Evolutionary conservation across 2,329 filamentous ascomycete species (phyloP), one percentile per base, ranked within the genome.

Genomic region (Nigrograna mackinnonii): DNA sequence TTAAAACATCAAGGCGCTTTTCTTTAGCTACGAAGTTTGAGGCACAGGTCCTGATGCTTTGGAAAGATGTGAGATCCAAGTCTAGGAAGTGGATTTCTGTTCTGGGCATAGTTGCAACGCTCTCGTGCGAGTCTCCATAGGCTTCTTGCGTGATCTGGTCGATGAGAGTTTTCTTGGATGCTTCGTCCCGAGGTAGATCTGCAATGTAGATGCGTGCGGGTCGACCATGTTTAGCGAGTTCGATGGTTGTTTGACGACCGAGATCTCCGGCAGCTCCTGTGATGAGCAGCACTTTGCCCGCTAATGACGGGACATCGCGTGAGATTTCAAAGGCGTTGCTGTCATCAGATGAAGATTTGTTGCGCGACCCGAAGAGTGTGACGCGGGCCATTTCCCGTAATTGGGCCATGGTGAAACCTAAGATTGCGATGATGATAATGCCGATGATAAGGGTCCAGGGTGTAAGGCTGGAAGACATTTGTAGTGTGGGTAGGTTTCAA

Each of bases 1-100:
- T 52, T 4, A 72, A 57, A 32, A 72, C 52, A 42, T 74, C 68
- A 6, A 74, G 59, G 4, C 65, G 58, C n/a, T 38, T 28, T 20
- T 42, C 39, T 35, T 39, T 36, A 2, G 44, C 34, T 16, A 35
- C 11, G 21, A 46, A 35, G 18, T 39, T 32, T 2, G 28, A 30
- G 11, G 36, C 44, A 22, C 40, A 43, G 12, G 22, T 31, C 3
- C 26, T 22, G 11, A 47, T 28, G 30, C 40, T 43, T 5, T 37
- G 24, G 19, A 47, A 40, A 4, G 40, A 44, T 2, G 40, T 43
- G 13, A 47, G 44, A 30, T 47, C 44, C 30, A 47, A 22, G 14
- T 47, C 44, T n/a, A 43, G 21, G 32, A 40, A 47, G 20, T 30
- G 37, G 9, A 47, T 22, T 17, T 47, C 37, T 4, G 41, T 47